Conservation (phyloP, 352 stramenopile genomes). For the Phytopythium delawarense region DNA sequence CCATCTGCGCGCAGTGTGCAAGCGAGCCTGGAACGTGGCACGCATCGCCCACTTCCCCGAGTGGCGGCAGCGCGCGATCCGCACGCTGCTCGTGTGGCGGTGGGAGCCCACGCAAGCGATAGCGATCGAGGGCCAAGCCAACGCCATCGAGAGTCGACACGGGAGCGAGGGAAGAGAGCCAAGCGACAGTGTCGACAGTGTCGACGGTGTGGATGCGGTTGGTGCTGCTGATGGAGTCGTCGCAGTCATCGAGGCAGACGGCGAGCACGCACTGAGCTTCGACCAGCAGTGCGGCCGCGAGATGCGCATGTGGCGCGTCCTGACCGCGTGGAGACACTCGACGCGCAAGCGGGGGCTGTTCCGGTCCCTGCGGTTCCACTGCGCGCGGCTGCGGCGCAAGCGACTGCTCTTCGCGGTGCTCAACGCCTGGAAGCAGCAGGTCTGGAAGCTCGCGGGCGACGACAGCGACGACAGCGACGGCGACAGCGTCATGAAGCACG, state of each 20-base stretch:
- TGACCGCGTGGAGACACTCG: constrained; percentile 46
- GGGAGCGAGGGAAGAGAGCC: neutral
- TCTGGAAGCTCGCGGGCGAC: constrained; percentile 54
- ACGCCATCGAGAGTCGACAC: neutral
- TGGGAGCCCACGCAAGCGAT: constrained; percentile 10
- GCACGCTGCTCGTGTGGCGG: constrained; percentile 52
- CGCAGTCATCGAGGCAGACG: neutral
- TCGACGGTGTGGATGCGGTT: too few relatives aligned
- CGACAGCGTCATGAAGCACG: neutral
- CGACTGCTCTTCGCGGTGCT: constrained; percentile 52
- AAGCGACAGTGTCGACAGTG: neutral
- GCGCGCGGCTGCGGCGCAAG: constrained; percentile 22
- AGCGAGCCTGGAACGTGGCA: constrained; percentile 46
- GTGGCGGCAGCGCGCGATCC: constrained; percentile 46
- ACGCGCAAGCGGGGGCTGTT: constrained; percentile 47
- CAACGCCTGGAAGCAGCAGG: constrained; percentile 51
- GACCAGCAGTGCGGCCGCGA: constrained; percentile 9
- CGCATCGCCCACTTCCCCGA: constrained; percentile 31
- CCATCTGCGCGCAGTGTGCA: constrained; percentile 51
- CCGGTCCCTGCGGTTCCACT: constrained; percentile 40
- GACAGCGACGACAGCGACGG: neutral
- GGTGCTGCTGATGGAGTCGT: too few relatives aligned
- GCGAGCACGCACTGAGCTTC: neutral
- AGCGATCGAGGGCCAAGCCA: neutral
- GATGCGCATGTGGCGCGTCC: constrained; percentile 22